Evolutionary conservation across 805 yeast genomes (phyloP), one percentile per base, ranked within the genome.

Genomic region (Saturnispora saitoi): DNA sequence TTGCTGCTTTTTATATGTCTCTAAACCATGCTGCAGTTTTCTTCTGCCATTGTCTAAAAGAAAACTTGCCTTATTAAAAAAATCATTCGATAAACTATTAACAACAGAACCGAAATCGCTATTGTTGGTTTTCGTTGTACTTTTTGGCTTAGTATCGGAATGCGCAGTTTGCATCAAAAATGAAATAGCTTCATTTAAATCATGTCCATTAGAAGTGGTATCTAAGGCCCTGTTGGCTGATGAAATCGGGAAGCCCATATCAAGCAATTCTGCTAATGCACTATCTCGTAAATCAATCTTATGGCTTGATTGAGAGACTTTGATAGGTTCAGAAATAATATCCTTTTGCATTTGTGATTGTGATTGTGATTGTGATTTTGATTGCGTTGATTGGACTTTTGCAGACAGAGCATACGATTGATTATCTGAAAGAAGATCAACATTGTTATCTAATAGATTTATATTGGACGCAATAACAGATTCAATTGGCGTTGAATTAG

Each of bases 241-340:
- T 2, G 77, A 80, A 1, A 75, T 67, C 1, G 82, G 64, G 57
- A 87, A 87, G 2, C 95, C 95, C 79, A 87, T 87, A 51, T 86
- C 93, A 2, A 85, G 64, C 39, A 86, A 68, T 55, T 80, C 85
- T 0, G 91, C 91, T 15, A 86, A 59, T 1, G 78, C 70, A 38
- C 66, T 67, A 54, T 80, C 85, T 41, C 63, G 61, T 8, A n/a
- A 19, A 22, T 46, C 15, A 11, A 19, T 4, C 9, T 28, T n/a
- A 10, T 8, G 14, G 17, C 3, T 28, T 32, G 19, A 5, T 20
- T n/a, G 10, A 15, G 38, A 11, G n/a, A 20, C 12, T 29, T 29
- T 10, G 2, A 28, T 7, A 24, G 2, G 17, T 4, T 3, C 38
- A 24, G 28, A 6, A 9, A 6, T 3, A n/a, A n/a, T n/a, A n/a